Evolutionary conservation across 2,329 filamentous ascomycete species (phyloP), one percentile per base, ranked within the genome.

Genomic region (Chrysoporthe cubensis): DNA sequence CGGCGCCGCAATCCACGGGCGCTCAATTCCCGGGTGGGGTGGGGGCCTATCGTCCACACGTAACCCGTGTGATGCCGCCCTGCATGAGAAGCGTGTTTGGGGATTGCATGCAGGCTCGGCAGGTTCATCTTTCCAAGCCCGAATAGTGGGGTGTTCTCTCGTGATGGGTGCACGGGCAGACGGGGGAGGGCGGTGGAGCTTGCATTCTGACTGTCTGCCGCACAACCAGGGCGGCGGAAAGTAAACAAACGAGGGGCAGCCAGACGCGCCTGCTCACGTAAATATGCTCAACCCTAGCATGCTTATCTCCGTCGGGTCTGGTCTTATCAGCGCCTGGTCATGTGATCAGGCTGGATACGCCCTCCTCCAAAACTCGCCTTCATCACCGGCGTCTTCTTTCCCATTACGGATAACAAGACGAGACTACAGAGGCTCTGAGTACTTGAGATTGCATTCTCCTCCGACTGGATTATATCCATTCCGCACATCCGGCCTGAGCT

Each of bases 221-320:
- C 42, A 43, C 37, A 43, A 43, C 14, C n/a, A 8, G 21, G 40
- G n/a, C 57, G n/a, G 32, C 57, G 50, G 26, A 67, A 67, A 59
- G 68, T 69, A 69, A 69, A 69, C 68, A 68, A 69, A 57, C 26
- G 64, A 69, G 64, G 65, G 67, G 54, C 46, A 43, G 37, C 40
- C 16, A 57, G 48, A 62, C 67, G 64, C 44, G 44, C 40, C 1
- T n/a, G 59, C 61, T 68, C 68, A 69, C 65, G 68, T 69, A 69
- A 69, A 69, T 66, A 69, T 37, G 54, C 18, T 32, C 62, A 69
- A 62, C 68, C 66, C 66, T 69, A 66, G 66, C 67, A 62, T 44
- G 68, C 62, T 40, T 64, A 48, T n/a, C 40, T 57, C 48, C 62
- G 65, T 14, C 34, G 68, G 68, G 68, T 69, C 68, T 67, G 65